Base-by-base conservation (phyloP, 805 yeast genomes). In the Starmerella scarabaei region DNA sequence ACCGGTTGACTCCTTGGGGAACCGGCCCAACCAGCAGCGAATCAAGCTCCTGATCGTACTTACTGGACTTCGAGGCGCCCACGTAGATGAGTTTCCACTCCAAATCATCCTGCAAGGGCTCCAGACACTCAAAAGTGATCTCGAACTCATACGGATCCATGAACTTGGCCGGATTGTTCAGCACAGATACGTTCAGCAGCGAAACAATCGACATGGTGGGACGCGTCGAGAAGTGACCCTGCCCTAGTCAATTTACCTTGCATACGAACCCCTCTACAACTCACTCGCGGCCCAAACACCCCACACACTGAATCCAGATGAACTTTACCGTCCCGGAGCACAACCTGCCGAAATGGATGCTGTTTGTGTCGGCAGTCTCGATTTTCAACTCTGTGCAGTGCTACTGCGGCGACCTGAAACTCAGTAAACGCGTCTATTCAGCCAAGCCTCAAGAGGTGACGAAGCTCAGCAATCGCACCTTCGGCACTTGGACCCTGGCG, bases 81-180 rank as follows among this genome's bases (percentile, higher is more conserved):
- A 91, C 98, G 52, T 91, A 91, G 1, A 95, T 88, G 42, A 91
- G 66, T 59, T 91, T 91, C 98, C 98, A 91, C 60, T 91, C 98
- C 42, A 91, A 67, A 59, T 91, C 98, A 54, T 80, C 85, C 53
- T 75, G 82, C 50, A 91, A 66, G 1, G 94, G 85, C 60, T 91
- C 98, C 35, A 88, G 65, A 60, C 98, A 91, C 61, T 91, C 98
- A 56, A 91, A 91, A 0, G 98, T 91, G 61, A 91, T 91, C 60
- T 91, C 97, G 57, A 91, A 86, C 58, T 91, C 93, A 52, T 91
- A 91, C 2, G 96, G 82, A 54, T 83, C 96, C 3, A 82, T 69
- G 66, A 91, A 91, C 49, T 79, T 75, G 4, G 97, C 96, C 3
- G 98, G 98, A 54, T 91, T 91, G 59, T 84, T 88, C 42, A 88